Evolutionary conservation across 2,329 filamentous ascomycete species (phyloP), one percentile per base, ranked within the genome.

Genomic region (Venturia pyrina): DNA sequence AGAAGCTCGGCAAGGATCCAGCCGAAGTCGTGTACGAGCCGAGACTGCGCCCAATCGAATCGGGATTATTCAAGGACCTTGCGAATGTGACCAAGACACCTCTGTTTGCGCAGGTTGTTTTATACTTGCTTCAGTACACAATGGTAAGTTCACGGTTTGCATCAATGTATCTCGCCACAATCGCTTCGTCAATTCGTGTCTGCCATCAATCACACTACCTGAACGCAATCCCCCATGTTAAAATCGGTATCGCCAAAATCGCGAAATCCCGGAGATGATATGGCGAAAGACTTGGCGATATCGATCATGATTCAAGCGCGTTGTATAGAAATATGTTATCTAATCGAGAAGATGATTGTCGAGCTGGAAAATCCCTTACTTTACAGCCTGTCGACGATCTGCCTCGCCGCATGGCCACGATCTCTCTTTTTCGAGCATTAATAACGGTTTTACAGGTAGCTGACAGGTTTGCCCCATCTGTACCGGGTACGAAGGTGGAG

Each of bases 11-110:
- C 21, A 92, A 93, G 74, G 82, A 87, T 56, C 79, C 85, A 1
- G 87, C 91, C 50, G 92, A 97, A 65, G 87, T 98, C 67, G 92
- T 98, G 2, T 97, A 91, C 73, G 93, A 98, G 75, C 93, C 96
- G 0, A 91, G 87, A 71, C 82, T 96, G 61, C 86, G 87, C 21
- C 84, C 86, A 13, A 91, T 98, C 65, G 79, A 84, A 1, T 87
- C 86, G 0, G 93, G 95, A 1, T 82, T 89, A 0, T 99, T 97
- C 75, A 81, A 85, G 62, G 81, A 87, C 64, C 82, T 99, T 40
- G 82, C 89, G n/a, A 81, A 81, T 2, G 96, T 98, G 72, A 97
- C 92, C 1, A 83, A 84, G 70, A 93, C 91, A 3, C 86, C 89
- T 66, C 83, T 97, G 69, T 99, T 99, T 74, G 88, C 89, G 11